Conservation (phyloP, 768 basidiomycete genomes). For the Tulasnella sp. region DNA sequence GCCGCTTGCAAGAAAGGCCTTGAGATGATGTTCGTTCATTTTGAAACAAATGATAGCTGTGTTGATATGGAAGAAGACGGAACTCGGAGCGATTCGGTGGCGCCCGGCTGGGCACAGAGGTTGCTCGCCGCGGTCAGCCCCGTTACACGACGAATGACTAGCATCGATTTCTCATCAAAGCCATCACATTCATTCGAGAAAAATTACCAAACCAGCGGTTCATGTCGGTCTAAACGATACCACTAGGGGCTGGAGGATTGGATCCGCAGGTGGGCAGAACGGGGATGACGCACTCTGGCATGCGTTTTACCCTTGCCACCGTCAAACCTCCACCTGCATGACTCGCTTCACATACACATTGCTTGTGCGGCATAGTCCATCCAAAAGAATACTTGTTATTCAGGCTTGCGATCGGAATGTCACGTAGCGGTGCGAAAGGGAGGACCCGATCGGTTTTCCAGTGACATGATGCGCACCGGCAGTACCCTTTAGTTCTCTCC, state of each 20-base stretch:
- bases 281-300: background rate
- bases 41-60: background rate
- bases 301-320: background rate
- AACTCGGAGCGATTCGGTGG: background rate
- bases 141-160: background rate
- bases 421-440: background rate
- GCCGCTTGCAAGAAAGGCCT: background rate
- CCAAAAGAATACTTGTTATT: background rate
- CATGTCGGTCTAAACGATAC: background rate
- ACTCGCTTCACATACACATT: background rate
- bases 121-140: too few relatives aligned
- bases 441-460: background rate
- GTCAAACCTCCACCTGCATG: background rate
- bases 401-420: background rate
- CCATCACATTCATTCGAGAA: background rate
- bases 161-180: background rate
- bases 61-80: background rate
- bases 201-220: background rate
- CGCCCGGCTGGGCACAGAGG: too few relatives aligned
- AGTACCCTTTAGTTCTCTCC: background rate
- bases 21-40: background rate
- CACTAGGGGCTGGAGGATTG: background rate
- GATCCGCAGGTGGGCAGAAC: background rate
- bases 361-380: too few relatives aligned
- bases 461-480: background rate